phyloP scores from a whole-genome alignment of 1,139 yeast species.

The Kazachstania sp. region DNA sequence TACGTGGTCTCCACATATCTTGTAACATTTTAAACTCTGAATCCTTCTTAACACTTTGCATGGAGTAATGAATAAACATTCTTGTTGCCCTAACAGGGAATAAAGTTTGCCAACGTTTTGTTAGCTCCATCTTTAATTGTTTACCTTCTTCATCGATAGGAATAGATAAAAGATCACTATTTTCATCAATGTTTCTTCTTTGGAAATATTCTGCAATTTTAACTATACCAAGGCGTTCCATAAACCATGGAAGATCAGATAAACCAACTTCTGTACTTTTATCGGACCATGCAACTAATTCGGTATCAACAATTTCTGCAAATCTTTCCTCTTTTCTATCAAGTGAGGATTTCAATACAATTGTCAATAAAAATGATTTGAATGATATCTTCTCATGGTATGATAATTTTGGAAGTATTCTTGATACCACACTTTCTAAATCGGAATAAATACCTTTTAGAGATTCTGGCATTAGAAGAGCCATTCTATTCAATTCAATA shows the following conservation, averaged over 20 bases:
- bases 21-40: constrained; percentile 67
- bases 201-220: constrained; percentile 86
- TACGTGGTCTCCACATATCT: constrained; percentile 84
- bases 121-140: constrained; percentile 61
- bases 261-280: constrained; percentile 85
- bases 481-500: constrained; percentile 86
- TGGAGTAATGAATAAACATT: constrained; percentile 87
- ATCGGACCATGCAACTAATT: constrained; percentile 85
- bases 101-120: constrained; percentile 86
- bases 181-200: constrained; percentile 68
- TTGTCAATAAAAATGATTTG: constrained; percentile 82
- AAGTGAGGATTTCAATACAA: constrained; percentile 77
- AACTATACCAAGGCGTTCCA: constrained; percentile 94
- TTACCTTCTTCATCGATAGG: constrained; percentile 91
- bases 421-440: constrained; percentile 70
- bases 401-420: constrained; percentile 63
- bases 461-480: constrained; percentile 89
- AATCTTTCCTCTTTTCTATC: constrained; percentile 66
- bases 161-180: constrained; percentile 65
- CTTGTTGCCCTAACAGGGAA: constrained; percentile 96
- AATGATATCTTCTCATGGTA: constrained; percentile 92
- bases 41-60: constrained; percentile 76
- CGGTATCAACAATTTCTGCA: constrained; percentile 85
- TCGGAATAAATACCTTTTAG: constrained; percentile 73
- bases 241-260: constrained; percentile 88